Percentiles rank a stretch among this genome's conserved stretches.
Evolutionary conservation across 1,139 yeast species (phyloP).

Genomic region (Yamadazyma conglobata): DNA sequence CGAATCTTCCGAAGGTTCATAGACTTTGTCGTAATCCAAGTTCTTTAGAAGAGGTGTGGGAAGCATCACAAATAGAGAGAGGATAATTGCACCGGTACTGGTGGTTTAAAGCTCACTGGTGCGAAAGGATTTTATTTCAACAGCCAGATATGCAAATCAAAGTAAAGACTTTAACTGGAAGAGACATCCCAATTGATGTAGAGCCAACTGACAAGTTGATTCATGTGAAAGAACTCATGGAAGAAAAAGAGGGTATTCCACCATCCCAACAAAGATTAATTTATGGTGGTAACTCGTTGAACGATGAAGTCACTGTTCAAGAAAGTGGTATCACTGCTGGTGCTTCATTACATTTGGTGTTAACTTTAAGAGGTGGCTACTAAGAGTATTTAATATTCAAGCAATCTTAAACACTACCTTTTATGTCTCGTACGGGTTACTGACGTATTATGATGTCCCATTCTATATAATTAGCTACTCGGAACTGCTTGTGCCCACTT

Average conservation of each 20-base stretch:
- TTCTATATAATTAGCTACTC: too few species aligned
- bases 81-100: too few species aligned
- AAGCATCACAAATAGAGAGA: too few species aligned
- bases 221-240: constrained; percentile 87
- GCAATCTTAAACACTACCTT: too few species aligned
- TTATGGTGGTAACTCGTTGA: constrained; percentile 89
- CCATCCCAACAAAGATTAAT: constrained; percentile 93
- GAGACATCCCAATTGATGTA: constrained; percentile 80
- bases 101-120: neutral
- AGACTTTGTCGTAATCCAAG: constrained; percentile 50
- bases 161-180: constrained; percentile 75
- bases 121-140: neutral
- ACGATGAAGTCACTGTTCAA: constrained; percentile 68
- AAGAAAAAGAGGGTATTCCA: constrained; percentile 96
- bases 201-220: constrained; percentile 74
- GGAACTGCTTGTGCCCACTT: too few species aligned
- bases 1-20: constrained; percentile 94
- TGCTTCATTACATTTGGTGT: constrained; percentile 79
- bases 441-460: too few species aligned
- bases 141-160: constrained; percentile 67
- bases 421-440: too few species aligned
- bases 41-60: constrained; percentile 37
- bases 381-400: constrained; percentile 3
- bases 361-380: constrained; percentile 84
- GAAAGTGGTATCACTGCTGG: constrained; percentile 71